Evolutionary conservation across 768 basidiomycete species (phyloP).

Genomic region (Suillus fuscotomentosus): DNA sequence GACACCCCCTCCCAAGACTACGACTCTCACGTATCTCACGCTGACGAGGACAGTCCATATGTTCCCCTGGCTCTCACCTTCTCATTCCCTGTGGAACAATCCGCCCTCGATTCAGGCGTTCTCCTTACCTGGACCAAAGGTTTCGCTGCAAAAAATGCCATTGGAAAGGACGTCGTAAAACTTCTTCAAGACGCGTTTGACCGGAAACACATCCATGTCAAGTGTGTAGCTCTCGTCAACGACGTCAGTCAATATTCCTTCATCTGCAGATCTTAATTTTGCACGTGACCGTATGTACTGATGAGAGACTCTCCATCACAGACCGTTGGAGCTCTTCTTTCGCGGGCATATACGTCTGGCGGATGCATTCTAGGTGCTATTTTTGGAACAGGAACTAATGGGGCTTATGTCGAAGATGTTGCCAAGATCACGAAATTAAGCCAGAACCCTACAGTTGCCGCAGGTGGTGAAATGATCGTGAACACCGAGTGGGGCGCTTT

Average conservation of each 20-base stretch:
- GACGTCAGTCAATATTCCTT: slow-evolving; percentile 56
- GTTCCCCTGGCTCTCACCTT: slow-evolving; percentile 90
- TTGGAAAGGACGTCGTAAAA: slow-evolving; percentile 86
- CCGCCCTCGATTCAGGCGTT: slow-evolving; percentile 84
- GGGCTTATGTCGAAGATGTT: slow-evolving; percentile 91
- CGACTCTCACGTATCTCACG: slow-evolving; percentile 9
- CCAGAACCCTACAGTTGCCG: slow-evolving; percentile 53
- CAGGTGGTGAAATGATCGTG: slow-evolving; percentile 84
- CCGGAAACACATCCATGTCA: slow-evolving; percentile 88
- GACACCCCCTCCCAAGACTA: slow-evolving; percentile 30
- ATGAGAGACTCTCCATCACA: slow-evolving; percentile 28
- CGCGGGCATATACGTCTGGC: slow-evolving; percentile 90
- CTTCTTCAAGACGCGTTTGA: slow-evolving; percentile 92
- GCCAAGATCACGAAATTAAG: slow-evolving; percentile 83
- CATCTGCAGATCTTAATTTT: slow-evolving; percentile 5
- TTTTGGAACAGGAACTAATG: slow-evolving; percentile 98
- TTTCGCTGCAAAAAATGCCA: slow-evolving; percentile 86
- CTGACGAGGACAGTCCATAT: slow-evolving; percentile 37
- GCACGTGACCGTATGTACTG: slow-evolving; percentile 8
- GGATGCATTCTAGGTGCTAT: slow-evolving; percentile 88
- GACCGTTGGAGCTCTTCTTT: slow-evolving; percentile 95
- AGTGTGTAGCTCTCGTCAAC: slow-evolving; percentile 90
- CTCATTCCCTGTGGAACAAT: slow-evolving; percentile 97
- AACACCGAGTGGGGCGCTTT: slow-evolving; percentile 99
- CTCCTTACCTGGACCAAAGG: slow-evolving; percentile 97